Evolutionary conservation across 164 flowering plant genomes (phyloP), one percentile per base, ranked within the genome.

Genomic region (Vitis riparia): DNA sequence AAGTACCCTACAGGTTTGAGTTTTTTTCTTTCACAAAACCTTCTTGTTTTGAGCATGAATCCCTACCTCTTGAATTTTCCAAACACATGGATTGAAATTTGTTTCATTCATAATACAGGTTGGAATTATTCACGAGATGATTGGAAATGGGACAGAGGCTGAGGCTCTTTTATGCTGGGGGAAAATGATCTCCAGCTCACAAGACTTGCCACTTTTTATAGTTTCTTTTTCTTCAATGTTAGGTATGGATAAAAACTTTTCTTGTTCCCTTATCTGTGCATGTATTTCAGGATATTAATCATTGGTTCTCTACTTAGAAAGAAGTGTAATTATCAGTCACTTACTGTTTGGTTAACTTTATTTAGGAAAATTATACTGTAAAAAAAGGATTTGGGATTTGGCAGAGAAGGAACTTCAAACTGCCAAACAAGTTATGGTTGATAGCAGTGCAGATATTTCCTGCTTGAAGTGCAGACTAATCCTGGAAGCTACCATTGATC

Each of bases 1-100:
- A 76, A 96, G 99, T 82, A 72, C 76, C 66, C 79, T 93, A 69
- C 99, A 96, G 99, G 99, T 93, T 64, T 51, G 15, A 55, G 6
- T 55, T 62, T 3, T 72, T 55, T 56, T 57, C 65, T 49, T 63
- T 51, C 30, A 56, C 16, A 29, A 3, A 16, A 15, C 9, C 23
- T 66, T 65, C 44, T 65, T 51, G 17, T 17, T 73, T 64, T 63
- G 3, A 27, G 48, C 50, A 50, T 32, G 50, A 23, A 27, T 8
- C 29, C 49, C 37, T 9, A 12, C 11, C 7, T 5, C 12, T 9
- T 9, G 19, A 8, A 9, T 44, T 19, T 51, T 17, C 13, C 37
- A 13, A 49, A 66, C 59, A 27, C 8, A 15, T 68, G n/a, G 51
- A 11, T 16, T 62, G 51, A n/a, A 2, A 30, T 73, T 11, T 12